Conservation (phyloP, 1,139 yeast genomes). For the Hyphopichia khmerensis region DNA sequence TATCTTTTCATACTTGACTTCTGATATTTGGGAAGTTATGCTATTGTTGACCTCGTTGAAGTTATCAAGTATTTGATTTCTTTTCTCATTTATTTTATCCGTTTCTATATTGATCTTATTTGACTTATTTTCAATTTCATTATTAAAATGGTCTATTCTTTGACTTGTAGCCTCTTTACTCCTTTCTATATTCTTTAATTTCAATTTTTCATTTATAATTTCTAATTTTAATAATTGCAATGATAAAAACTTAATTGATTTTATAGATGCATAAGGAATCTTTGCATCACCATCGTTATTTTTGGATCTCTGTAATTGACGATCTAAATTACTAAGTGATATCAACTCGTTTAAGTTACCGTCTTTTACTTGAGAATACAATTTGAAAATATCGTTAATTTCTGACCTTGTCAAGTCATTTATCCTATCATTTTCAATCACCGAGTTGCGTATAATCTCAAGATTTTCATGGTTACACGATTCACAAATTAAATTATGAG, state of each 20-base stretch:
- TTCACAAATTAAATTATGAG: constrained; percentile 19
- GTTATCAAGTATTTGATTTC: constrained; percentile 5
- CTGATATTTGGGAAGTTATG: constrained; percentile 13
- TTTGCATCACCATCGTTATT: background rate
- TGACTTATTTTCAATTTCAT: constrained; percentile 6
- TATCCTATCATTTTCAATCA: constrained; percentile 23
- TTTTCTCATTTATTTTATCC: constrained; percentile 10
- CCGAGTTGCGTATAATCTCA: constrained; percentile 22
- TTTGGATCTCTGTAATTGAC: background rate
- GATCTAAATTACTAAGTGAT: background rate
- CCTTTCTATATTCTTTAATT: constrained; percentile 21
- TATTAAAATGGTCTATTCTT: constrained; percentile 14
- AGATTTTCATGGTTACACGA: constrained; percentile 19
- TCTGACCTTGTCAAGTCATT: constrained; percentile 19
- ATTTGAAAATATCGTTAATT: constrained; percentile 28
- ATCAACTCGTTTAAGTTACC: constrained; percentile 1
- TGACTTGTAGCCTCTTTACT: constrained; percentile 14
- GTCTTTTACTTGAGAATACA: constrained; percentile 13
- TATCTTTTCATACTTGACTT: constrained; percentile 21
- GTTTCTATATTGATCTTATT: constrained; percentile 7
- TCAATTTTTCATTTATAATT: constrained; percentile 22
- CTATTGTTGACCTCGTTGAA: constrained; percentile 7
- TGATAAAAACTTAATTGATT: constrained; percentile 38
- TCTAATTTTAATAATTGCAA: constrained; percentile 45
- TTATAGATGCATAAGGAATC: constrained; percentile 23